Evolutionary conservation across 768 basidiomycete species (phyloP), one percentile per base, ranked within the genome.

Genomic region (Tylopilus cervinicoccineus): DNA sequence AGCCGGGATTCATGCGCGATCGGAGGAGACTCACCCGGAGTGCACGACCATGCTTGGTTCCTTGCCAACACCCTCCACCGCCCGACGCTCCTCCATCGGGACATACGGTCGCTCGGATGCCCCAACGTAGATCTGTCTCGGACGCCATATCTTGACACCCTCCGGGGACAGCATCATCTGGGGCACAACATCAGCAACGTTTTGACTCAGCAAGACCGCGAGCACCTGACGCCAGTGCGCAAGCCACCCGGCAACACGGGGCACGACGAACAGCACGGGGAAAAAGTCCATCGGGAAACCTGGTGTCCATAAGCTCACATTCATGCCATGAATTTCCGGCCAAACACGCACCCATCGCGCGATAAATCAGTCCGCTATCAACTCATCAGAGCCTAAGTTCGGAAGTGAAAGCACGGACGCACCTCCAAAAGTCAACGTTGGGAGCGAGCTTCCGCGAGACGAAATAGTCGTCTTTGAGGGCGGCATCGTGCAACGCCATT

Each of bases 241-340:
- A 8, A 94, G 73, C 93, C 92, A 94, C 17, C 93, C 92, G 23
- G 91, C 90, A 8, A 95, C 90, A 19, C 93, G 81, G 2, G 93
- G 93, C 3, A 95, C 91, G 17, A 85, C 91, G 61, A 95, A 95
- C 27, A 95, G 71, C 19, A 95, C 92, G 0, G 93, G 92, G 81
- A 93, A 94, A 68, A 88, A 94, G 70, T 95, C 93, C 55, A 88
- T 76, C 2, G 93, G 93, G 77, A 94, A 94, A 37, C 92, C 88
- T 88, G 40, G 38, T 17, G 20, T 27, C 36, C 26, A 54, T 50
- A 29, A 55, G 44, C 33, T 33, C 23, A 41, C 13, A 20, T 23
- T 17, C 19, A 13, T 28, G 40, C 40, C 14, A 33, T 34, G 12
- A 5, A 12, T 33, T 10, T 23, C 39, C 27, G 20, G 13, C 13